A percentile compares a stretch with the other conserved stretches of the same genome.
Evolutionary conservation across 208 protist species (phyloP).

Genomic region (Sergeia podlipaevii): DNA sequence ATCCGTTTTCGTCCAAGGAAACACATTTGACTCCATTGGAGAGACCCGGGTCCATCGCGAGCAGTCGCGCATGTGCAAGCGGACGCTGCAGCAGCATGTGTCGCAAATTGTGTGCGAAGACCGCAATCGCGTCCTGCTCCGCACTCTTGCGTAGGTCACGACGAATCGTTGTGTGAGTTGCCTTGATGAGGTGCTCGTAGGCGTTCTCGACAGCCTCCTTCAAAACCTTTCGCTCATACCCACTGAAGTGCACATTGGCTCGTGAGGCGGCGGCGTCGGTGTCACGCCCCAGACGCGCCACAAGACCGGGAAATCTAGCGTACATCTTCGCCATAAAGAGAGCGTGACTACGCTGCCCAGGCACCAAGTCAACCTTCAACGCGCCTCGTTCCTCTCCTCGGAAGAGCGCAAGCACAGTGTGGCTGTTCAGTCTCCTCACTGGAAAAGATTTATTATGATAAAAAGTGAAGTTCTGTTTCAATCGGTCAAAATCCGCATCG

Average conservation of each 20-base stretch:
- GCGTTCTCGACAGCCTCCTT: constrained; percentile 19
- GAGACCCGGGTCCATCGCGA: constrained; percentile 86
- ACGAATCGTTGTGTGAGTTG: constrained; percentile 35
- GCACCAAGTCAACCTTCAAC: constrained; percentile 45
- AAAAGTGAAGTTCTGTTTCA: constrained; percentile 53
- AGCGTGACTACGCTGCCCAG: constrained; percentile 15
- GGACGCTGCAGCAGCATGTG: constrained; percentile 82
- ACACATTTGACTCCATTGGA: constrained; percentile 84
- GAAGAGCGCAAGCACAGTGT: constrained; percentile 61
- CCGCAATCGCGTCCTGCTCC: constrained; percentile 60
- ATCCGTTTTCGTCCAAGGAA: constrained; percentile 63
- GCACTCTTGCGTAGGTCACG: constrained; percentile 74
- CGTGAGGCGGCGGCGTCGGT: background rate
- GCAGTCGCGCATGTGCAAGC: constrained; percentile 45
- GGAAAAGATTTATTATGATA: constrained; percentile 54
- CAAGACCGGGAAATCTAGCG: constrained; percentile 21
- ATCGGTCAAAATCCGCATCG: constrained; percentile 36
- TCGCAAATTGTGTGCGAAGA: constrained; percentile 78
- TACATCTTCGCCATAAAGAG: constrained; percentile 34
- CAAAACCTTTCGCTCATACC: constrained; percentile 24
- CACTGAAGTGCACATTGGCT: background rate
- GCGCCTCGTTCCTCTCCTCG: constrained; percentile 73
- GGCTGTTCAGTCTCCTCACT: constrained; percentile 37
- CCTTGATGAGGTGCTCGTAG: constrained; percentile 41
- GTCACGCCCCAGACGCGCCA: background rate